phyloP scores from a whole-genome alignment of 2,329 filamentous ascomycete species.

The Didymella sp. region DNA sequence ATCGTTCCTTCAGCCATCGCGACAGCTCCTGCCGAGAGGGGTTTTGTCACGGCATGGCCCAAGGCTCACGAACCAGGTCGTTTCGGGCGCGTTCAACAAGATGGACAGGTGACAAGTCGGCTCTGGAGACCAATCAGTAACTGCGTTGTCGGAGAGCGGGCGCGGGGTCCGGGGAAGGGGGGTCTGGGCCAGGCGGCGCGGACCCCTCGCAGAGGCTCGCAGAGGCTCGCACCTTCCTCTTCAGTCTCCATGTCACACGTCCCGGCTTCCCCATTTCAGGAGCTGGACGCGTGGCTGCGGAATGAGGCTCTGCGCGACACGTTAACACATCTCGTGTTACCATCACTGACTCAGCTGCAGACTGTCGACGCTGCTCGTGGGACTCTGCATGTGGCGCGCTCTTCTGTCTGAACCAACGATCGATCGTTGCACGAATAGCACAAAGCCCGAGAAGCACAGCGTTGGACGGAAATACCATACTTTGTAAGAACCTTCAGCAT shows the following conservation, averaged over 20 bases:
- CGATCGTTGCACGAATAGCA: too few species aligned
- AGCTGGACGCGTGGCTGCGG: neutral
- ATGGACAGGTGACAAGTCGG: conserved; percentile 6
- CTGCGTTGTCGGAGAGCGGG: conserved; percentile 17
- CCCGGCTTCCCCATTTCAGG: neutral
- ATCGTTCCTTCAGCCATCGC: conserved; percentile 10
- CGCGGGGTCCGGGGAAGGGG: conserved; percentile 12
- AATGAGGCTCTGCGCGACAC: neutral
- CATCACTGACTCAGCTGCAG: too few species aligned
- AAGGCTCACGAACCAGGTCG: neutral
- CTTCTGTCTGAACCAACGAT: too few species aligned
- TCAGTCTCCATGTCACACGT: conserved; percentile 1
- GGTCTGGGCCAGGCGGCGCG: neutral
- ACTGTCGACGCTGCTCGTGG: too few species aligned
- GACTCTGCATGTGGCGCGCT: too few species aligned
- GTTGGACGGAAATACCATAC: too few species aligned
- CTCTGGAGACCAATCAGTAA: conserved; percentile 15
- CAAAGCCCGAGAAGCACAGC: too few species aligned
- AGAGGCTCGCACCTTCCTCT: conserved; percentile 14
- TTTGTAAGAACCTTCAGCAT: too few species aligned
- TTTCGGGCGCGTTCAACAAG: neutral
- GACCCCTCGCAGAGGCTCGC: too few species aligned
- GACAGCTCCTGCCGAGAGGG: conserved; percentile 12
- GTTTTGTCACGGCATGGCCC: neutral
- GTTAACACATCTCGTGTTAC: too few species aligned